Evolutionary conservation across 2,329 filamentous ascomycete species (phyloP).

Genomic region (Aureobasidium sp.): DNA sequence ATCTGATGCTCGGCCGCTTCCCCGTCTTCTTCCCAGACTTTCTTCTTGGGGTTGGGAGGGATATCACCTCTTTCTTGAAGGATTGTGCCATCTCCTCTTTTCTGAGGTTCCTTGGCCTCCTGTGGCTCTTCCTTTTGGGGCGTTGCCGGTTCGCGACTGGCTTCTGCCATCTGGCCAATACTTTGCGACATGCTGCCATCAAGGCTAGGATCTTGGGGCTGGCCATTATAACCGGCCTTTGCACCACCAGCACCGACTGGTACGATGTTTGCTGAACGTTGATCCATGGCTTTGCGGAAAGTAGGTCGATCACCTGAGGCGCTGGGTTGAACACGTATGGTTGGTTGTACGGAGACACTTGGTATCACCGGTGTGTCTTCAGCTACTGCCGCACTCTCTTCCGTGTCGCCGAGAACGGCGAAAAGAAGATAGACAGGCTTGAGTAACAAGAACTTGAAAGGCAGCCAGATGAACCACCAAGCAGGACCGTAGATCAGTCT

Average conservation of each 20-base stretch:
- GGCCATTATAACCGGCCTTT: conserved; percentile 24
- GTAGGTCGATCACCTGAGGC: conserved; percentile 30
- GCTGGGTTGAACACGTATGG: conserved; percentile 36
- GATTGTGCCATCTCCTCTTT: conserved; percentile 38
- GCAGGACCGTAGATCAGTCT: conserved; percentile 78
- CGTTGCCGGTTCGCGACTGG: conserved; percentile 20
- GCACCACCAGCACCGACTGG: conserved; percentile 41
- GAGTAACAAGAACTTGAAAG: conserved; percentile 29
- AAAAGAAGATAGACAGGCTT: conserved; percentile 15
- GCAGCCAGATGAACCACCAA: conserved; percentile 83
- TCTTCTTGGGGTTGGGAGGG: conserved; percentile 50
- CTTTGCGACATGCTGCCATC: conserved; percentile 31
- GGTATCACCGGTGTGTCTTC: neutral
- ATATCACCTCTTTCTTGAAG: conserved; percentile 28
- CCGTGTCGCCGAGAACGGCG: conserved; percentile 2
- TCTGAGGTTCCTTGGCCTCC: conserved; percentile 18
- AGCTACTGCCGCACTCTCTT: neutral
- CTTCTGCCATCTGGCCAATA: conserved; percentile 37
- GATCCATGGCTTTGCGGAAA: conserved; percentile 18
- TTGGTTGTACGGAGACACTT: conserved; percentile 10
- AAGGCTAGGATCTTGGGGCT: conserved; percentile 19
- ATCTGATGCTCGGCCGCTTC: conserved; percentile 25
- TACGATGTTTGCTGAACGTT: conserved; percentile 25
- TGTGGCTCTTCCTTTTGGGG: conserved; percentile 18
- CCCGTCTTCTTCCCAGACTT: conserved; percentile 48